Percentiles rank a stretch among this genome's conserved stretches.
These are phyloP conservation scores for Leccinum pallidistipes DNA, from an alignment of 1,284 basidiomycete species.

Conservation along the genomic window DNA sequence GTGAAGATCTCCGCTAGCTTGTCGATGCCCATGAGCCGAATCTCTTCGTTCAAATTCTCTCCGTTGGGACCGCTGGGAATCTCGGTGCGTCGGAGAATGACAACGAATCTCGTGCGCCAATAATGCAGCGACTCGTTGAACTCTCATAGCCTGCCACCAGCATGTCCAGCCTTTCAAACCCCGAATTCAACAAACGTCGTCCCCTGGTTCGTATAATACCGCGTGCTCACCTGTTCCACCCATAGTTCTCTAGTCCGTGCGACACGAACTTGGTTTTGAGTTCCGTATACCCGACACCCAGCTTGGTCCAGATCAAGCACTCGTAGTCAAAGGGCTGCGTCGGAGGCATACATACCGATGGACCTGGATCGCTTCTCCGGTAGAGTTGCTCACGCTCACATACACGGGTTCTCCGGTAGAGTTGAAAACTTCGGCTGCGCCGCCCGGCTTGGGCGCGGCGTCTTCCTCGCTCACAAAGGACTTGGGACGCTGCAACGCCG, in stretches of 20 bases:
- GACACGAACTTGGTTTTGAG: slow-evolving; percentile 75
- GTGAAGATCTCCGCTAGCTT: slow-evolving; percentile 89
- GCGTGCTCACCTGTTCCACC: slow-evolving; percentile 70
- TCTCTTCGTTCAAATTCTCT: slow-evolving; percentile 81
- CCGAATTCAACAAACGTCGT: not conserved
- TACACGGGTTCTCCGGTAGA: slow-evolving; percentile 79
- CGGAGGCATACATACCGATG: slow-evolving; percentile 79
- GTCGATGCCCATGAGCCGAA: slow-evolving; percentile 86
- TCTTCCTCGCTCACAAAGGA: slow-evolving; percentile 60
- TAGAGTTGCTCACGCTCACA: slow-evolving; percentile 89
- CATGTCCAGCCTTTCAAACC: slow-evolving; percentile 62
- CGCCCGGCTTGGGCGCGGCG: slow-evolving; percentile 54
- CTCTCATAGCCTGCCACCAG: slow-evolving; percentile 84
- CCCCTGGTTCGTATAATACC: not conserved
- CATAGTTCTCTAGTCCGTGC: slow-evolving; percentile 77
- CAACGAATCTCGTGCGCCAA: slow-evolving; percentile 94
- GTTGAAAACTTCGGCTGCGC: slow-evolving; percentile 71
- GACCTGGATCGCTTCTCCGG: slow-evolving; percentile 86
- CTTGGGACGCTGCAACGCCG: slow-evolving; percentile 48
- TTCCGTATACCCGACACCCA: slow-evolving; percentile 85
- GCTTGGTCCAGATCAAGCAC: slow-evolving; percentile 92
- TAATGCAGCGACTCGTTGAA: slow-evolving; percentile 84
- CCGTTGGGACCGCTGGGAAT: slow-evolving; percentile 57
- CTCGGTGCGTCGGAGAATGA: slow-evolving; percentile 76
- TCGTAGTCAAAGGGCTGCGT: slow-evolving; percentile 74